These are phyloP conservation scores for Pichia phayaonensis DNA, from an alignment of 805 yeast species.

Conservation along the genomic window DNA sequence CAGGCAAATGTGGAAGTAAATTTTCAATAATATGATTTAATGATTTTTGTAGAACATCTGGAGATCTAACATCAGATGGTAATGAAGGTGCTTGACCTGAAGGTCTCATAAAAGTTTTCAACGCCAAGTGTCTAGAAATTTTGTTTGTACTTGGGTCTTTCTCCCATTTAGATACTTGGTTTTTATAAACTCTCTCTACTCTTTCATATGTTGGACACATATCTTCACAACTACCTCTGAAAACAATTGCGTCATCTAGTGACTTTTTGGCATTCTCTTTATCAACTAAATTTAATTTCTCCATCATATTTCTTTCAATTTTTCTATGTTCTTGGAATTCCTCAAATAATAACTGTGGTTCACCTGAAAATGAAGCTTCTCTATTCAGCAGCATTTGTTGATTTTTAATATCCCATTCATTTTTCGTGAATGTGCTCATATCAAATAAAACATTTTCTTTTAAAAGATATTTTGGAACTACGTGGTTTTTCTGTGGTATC, in stretches of 20 bases:
- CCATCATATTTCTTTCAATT: constrained; percentile 71
- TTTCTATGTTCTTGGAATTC: constrained; percentile 68
- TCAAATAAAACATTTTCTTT: constrained; percentile 32
- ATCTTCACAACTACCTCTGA: constrained; percentile 81
- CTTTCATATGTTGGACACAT: constrained; percentile 97
- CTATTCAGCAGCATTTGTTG: constrained; percentile 51
- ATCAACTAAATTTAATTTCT: constrained; percentile 73
- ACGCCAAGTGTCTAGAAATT: constrained; percentile 54
- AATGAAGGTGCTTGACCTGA: constrained; percentile 98
- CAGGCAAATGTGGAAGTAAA: constrained; percentile 62
- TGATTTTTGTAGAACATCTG: constrained; percentile 58
- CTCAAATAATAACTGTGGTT: constrained; percentile 67
- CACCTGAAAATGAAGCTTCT: constrained; percentile 39
- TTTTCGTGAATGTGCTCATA: constrained; percentile 24
- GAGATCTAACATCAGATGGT: constrained; percentile 97
- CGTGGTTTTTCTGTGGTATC: constrained; percentile 13
- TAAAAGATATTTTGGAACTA: constrained; percentile 26
- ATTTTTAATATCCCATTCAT: constrained; percentile 70
- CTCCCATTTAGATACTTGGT: constrained; percentile 76
- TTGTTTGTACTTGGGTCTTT: constrained; percentile 51
- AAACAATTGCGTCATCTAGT: constrained; percentile 79
- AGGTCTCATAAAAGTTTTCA: constrained; percentile 92
- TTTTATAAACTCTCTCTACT: constrained; percentile 77
- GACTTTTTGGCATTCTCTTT: constrained; percentile 75
- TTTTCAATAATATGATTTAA: constrained; percentile 64